phyloP scores from a whole-genome alignment of 805 yeast species.

The Ogataea angusta region DNA sequence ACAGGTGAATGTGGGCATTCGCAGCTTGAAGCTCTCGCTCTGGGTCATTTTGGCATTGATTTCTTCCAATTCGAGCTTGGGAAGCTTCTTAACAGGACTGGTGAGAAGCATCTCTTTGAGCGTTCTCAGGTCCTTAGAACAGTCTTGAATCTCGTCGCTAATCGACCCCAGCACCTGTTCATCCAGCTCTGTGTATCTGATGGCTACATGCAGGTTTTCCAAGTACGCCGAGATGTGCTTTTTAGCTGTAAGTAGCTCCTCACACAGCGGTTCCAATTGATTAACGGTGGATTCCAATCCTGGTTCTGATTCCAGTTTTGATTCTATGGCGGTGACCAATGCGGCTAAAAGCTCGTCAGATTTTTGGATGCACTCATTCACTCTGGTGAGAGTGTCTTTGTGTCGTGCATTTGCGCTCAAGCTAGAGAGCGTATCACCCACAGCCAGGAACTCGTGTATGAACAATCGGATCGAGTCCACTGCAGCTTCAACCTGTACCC shows the following conservation, averaged over 20 bases:
- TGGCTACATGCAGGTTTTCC: constrained; percentile 36
- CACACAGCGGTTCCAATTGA: constrained; percentile 31
- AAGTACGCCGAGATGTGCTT: constrained; percentile 30
- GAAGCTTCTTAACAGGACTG: constrained; percentile 38
- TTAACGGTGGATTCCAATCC: constrained; percentile 3
- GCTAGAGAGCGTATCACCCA: constrained; percentile 3
- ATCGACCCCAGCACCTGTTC: constrained; percentile 41
- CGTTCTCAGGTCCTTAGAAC: constrained; percentile 35
- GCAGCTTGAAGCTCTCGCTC: constrained; percentile 17
- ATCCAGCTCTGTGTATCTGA: constrained; percentile 44
- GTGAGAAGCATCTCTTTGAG: constrained; percentile 37
- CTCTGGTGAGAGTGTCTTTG: neutral
- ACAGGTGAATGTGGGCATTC: constrained; percentile 38
- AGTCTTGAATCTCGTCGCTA: constrained; percentile 36
- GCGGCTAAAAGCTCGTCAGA: neutral
- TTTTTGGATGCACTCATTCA: neutral
- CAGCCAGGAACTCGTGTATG: neutral
- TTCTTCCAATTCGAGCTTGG: constrained; percentile 12
- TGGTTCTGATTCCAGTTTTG: constrained; percentile 24
- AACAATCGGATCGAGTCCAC: neutral
- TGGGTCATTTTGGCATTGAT: constrained; percentile 11
- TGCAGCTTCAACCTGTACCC: neutral
- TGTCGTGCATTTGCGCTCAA: constrained; percentile 1
- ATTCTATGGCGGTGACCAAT: constrained; percentile 14
- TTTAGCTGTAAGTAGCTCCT: constrained; percentile 27